A percentile compares a stretch with the other conserved stretches of the same genome.
Conservation (phyloP, 2,329 filamentous ascomycete genomes). For the Karstenula rhodostoma region DNA sequence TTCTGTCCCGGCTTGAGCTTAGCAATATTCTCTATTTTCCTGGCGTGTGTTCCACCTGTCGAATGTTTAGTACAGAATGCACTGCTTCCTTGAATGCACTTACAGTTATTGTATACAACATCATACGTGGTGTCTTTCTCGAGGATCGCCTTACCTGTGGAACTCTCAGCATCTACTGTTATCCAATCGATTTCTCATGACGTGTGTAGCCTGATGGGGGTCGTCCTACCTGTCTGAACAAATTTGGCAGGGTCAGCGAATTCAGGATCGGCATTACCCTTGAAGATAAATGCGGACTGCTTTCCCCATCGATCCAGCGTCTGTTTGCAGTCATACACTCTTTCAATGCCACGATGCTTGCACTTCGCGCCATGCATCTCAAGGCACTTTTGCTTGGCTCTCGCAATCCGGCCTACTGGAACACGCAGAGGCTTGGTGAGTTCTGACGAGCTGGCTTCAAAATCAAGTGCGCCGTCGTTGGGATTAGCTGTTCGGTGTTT, state of each 20-base stretch:
- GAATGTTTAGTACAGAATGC: background rate
- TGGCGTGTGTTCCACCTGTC: background rate
- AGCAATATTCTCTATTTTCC: background rate
- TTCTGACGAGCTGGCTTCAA: background rate
- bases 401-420: background rate
- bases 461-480: background rate
- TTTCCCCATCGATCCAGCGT: background rate
- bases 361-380: background rate
- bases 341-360: background rate
- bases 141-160: background rate
- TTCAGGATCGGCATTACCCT: background rate
- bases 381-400: background rate
- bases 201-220: no score
- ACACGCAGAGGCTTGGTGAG: background rate
- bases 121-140: conserved; percentile 2
- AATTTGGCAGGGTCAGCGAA: background rate
- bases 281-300: background rate
- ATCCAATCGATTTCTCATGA: background rate
- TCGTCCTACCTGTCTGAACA: background rate
- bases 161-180: background rate
- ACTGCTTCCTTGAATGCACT: background rate
- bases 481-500: background rate
- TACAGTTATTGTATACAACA: conserved; percentile 1
- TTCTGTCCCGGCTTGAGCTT: conserved; percentile 3
- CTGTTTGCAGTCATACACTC: background rate